Evolutionary conservation across 2,329 filamentous ascomycete species (phyloP).

Genomic region (Dryadomyces sulphureus): DNA sequence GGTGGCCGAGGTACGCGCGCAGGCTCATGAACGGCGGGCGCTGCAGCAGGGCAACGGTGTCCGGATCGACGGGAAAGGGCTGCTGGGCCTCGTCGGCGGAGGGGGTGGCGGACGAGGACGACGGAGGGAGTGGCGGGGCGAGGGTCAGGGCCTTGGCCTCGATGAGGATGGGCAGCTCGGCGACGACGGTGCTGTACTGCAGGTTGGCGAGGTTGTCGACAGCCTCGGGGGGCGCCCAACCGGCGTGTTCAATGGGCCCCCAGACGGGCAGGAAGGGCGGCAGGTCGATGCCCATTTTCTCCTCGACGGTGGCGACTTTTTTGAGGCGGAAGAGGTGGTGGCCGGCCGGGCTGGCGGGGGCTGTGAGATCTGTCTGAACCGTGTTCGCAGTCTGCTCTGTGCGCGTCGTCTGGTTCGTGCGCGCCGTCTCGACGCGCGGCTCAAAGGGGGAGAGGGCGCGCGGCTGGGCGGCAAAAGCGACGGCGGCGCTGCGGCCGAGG

Average conservation of each 20-base stretch:
- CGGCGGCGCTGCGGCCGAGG: conserved; percentile 60
- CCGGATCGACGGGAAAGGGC: conserved; percentile 41
- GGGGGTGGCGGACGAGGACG: neutral
- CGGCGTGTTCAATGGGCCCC: conserved; percentile 73
- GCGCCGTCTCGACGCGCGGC: neutral
- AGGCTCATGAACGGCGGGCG: conserved; percentile 57
- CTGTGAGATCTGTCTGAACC: too few species aligned
- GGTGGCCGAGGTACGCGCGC: conserved; percentile 61
- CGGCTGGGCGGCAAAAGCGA: conserved; percentile 66
- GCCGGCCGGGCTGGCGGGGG: too few species aligned
- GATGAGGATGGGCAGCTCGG: conserved; percentile 76
- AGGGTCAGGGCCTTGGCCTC: conserved; percentile 88
- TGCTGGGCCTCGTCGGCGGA: conserved; percentile 10
- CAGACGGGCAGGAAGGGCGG: conserved; percentile 43
- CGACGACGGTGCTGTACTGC: conserved; percentile 69
- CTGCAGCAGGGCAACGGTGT: conserved; percentile 57
- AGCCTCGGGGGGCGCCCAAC: conserved; percentile 62
- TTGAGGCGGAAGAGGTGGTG: conserved; percentile 4
- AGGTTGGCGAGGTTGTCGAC: conserved; percentile 56
- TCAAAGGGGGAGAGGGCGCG: conserved; percentile 18
- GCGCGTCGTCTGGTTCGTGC: too few species aligned
- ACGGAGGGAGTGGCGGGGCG: conserved; percentile 35
- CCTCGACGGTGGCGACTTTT: conserved; percentile 10
- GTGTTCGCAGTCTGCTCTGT: neutral
- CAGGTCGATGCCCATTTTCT: conserved; percentile 29